Conservation (phyloP, 2,329 filamentous ascomycete species). For the Microsporum canis region DNA sequence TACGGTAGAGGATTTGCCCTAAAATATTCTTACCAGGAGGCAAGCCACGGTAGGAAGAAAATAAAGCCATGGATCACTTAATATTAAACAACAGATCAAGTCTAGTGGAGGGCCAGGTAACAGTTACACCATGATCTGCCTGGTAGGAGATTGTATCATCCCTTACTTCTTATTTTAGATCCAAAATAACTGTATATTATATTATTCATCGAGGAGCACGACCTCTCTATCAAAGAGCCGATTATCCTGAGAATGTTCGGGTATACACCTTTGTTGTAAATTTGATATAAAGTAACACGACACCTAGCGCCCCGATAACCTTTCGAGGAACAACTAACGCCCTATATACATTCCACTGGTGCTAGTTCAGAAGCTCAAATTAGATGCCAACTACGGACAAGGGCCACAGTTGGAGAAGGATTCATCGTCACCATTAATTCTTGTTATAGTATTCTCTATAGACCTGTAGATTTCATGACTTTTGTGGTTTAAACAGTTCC, state of each 20-base stretch:
- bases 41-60: neutral
- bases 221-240: too few species aligned
- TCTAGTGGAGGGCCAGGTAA: neutral
- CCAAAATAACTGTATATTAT: too few species aligned
- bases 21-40: neutral
- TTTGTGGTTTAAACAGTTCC: conserved; percentile 54
- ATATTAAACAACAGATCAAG: neutral
- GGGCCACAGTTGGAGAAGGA: neutral
- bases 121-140: neutral
- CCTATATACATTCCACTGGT: neutral
- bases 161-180: neutral
- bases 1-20: neutral
- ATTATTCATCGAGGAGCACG: too few species aligned
- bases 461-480: conserved; percentile 16
- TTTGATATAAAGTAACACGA: too few species aligned
- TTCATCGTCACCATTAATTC: neutral
- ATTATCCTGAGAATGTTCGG: too few species aligned
- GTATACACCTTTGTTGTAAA: too few species aligned
- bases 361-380: neutral
- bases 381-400: neutral
- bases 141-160: neutral
- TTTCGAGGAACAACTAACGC: too few species aligned
- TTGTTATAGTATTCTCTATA: neutral
- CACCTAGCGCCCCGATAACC: too few species aligned
- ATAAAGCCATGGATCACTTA: neutral